Evolutionary conservation across 2,329 filamentous ascomycete genomes (phyloP).

Genomic region (Pseudogymnoascus sp.): DNA sequence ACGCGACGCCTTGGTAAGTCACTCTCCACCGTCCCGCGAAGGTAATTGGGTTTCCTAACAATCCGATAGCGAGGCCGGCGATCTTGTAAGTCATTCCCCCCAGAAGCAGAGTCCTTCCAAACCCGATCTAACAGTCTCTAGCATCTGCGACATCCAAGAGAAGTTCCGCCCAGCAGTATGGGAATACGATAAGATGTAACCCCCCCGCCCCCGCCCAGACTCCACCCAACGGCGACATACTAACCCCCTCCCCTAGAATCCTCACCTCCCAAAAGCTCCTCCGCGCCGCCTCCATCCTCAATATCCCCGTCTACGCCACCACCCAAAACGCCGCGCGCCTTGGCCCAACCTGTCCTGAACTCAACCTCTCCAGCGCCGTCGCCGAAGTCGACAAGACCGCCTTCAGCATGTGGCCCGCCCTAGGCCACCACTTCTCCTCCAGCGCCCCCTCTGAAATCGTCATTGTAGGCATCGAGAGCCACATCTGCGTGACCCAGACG

Average conservation of each 20-base stretch:
- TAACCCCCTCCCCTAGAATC: slow-evolving; percentile 40
- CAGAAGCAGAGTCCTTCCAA: background rate
- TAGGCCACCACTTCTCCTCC: slow-evolving; percentile 39
- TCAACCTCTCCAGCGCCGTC: slow-evolving; percentile 47
- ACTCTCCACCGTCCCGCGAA: background rate
- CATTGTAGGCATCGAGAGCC: slow-evolving; percentile 84
- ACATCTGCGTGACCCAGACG: slow-evolving; percentile 94
- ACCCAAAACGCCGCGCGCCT: slow-evolving; percentile 76
- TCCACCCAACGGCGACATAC: slow-evolving; percentile 4
- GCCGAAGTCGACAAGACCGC: slow-evolving; percentile 73
- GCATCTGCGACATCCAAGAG: slow-evolving; percentile 91
- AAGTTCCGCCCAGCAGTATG: slow-evolving; percentile 79
- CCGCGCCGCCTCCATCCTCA: slow-evolving; percentile 52
- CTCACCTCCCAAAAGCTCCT: slow-evolving; percentile 62
- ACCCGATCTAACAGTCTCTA: slow-evolving; percentile 30
- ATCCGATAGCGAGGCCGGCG: slow-evolving; percentile 16
- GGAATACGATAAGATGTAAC: slow-evolving; percentile 75
- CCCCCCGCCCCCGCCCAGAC: slow-evolving; percentile 10
- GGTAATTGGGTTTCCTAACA: background rate
- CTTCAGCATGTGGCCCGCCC: slow-evolving; percentile 78
- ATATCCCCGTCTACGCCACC: slow-evolving; percentile 75
- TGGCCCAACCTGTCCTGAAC: slow-evolving; percentile 69
- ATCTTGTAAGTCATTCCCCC: slow-evolving; percentile 16
- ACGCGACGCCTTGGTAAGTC: slow-evolving; percentile 13
- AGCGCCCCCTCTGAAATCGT: slow-evolving; percentile 49